Evolutionary conservation across 2,329 filamentous ascomycete genomes (phyloP), one percentile per base, ranked within the genome.

Genomic region (Chrysoporthe austroafricana): DNA sequence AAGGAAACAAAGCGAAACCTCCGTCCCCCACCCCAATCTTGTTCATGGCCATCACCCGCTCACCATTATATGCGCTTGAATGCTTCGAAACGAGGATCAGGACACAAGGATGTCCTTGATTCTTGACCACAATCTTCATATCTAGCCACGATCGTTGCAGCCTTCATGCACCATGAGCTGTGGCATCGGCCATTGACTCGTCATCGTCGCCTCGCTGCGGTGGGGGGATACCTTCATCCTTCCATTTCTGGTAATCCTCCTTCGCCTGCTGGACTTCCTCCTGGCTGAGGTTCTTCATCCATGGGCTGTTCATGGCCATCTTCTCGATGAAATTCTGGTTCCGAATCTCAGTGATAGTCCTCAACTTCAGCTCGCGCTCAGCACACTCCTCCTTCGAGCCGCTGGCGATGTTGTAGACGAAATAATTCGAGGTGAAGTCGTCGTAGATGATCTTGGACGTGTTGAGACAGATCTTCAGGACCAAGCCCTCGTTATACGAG

Each of bases 381-480:
- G 77, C 80, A 68, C 85, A 86, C 73, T 90, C 89, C 75, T 94
- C 91, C 71, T 89, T 86, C 21, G 88, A 83, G 78, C 88, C 87
- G 73, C 91, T 84, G 71, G 87, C 85, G 74, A 90, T 87, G 73
- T 91, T 91, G 78, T 90, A 93, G 76, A 91, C 79, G 70, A 87
- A 91, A 79, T 86, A 92, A 74, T 94, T 92, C 7, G 85, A 85
- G 26, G 90, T 92, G 42, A 84, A 84, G 1, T 90, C 86, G 66
- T 89, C 88, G 81, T 91, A 94, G n/a, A 92, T 83, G 74, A 95
- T 90, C 79, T 92, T 91, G 76, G 91, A 93, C 66, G 88, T 92
- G 77, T 91, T 91, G 16, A 93, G 85, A 73, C 90, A 93, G 75
- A 95, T 91, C 69, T 90, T 88, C 54, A 93, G 86, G 13, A 88